Evolutionary conservation across 441 rosid genomes (phyloP).

Genomic region (Viola pubescens): DNA sequence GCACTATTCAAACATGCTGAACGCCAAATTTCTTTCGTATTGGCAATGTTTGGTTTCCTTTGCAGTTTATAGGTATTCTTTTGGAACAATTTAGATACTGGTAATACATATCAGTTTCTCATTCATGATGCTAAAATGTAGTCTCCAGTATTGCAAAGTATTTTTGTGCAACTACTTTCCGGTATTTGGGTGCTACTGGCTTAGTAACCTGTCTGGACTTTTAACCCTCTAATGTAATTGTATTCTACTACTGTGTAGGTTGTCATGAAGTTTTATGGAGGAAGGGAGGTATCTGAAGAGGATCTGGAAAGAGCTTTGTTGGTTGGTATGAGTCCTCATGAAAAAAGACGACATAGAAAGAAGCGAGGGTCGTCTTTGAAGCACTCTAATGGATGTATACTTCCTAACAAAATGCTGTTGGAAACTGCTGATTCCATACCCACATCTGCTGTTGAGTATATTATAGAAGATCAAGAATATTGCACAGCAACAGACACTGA

Average conservation of each 20-base stretch:
- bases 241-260: slow-evolving; percentile 35
- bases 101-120: no score
- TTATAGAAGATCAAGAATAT: slow-evolving; percentile 19
- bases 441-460: background rate
- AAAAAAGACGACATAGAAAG: slow-evolving; percentile 58
- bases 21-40: background rate
- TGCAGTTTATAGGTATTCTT: no score
- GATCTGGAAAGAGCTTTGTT: slow-evolving; percentile 82
- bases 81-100: no score
- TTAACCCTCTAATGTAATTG: slow-evolving; percentile 1
- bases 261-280: slow-evolving; percentile 74
- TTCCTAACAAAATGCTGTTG: slow-evolving; percentile 24
- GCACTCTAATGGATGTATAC: slow-evolving; percentile 17
- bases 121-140: no score
- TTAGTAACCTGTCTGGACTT: background rate
- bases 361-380: slow-evolving; percentile 50
- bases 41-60: background rate
- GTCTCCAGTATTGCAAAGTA: background rate
- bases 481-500: slow-evolving; percentile 16
- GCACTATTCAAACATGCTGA: background rate
- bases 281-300: slow-evolving; percentile 66
- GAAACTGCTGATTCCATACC: slow-evolving; percentile 13
- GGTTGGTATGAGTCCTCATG: slow-evolving; percentile 85
- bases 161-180: background rate
- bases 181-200: background rate